Evolutionary conservation across 2,329 filamentous ascomycete genomes (phyloP).

Genomic region (Mariannaea sp.): DNA sequence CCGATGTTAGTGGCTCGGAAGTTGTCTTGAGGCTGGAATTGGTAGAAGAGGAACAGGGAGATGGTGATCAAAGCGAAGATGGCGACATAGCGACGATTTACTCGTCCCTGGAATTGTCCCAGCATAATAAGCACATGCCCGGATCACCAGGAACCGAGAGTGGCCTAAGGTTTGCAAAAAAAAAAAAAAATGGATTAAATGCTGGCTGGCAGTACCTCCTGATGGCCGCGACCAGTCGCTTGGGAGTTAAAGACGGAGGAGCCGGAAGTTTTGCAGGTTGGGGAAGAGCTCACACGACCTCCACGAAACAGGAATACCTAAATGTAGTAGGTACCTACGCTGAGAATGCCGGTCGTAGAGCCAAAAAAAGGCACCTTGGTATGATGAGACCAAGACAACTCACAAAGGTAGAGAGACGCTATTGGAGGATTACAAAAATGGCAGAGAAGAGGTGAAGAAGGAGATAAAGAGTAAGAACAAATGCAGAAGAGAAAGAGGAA

Average conservation of each 20-base stretch:
- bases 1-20: conserved; percentile 29
- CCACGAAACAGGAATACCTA: not conserved
- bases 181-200: no score
- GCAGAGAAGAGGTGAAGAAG: not conserved
- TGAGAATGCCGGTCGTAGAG: not conserved
- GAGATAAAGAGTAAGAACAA: not conserved
- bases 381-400: not conserved
- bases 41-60: conserved; percentile 37
- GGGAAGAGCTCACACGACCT: not conserved
- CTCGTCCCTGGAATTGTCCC: conserved; percentile 40
- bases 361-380: not conserved
- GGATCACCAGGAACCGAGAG: not conserved
- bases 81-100: conserved; percentile 41
- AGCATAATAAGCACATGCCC: conserved; percentile 38
- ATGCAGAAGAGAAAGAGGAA: not conserved
- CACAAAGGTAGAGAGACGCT: not conserved
- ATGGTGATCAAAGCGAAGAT: conserved; percentile 38
- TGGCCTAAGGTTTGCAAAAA: not conserved
- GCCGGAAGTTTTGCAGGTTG: not conserved
- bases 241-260: not conserved
- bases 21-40: conserved; percentile 31
- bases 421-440: not conserved
- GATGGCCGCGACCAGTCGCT: not conserved
- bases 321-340: not conserved
- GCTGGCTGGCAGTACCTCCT: no score